Evolutionary conservation across 2,329 filamentous ascomycete species (phyloP).

Genomic region (Paraconiothyrium brasiliense): DNA sequence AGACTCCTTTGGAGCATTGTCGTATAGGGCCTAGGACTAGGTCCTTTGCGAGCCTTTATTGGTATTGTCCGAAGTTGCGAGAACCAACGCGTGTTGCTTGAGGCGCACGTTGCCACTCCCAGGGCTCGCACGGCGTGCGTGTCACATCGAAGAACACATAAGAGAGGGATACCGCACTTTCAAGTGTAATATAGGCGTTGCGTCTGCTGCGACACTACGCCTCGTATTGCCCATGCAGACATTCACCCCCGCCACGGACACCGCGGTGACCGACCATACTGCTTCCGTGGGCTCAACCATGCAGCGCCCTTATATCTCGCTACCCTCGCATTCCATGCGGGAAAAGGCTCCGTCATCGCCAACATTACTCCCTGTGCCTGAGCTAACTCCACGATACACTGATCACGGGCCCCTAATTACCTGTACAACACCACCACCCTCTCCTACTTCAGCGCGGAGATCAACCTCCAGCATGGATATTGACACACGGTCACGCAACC

Average conservation of each 20-base stretch:
- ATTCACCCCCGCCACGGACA: slow-evolving; percentile 8
- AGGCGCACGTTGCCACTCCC: slow-evolving; percentile 3
- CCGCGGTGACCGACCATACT: slow-evolving; percentile 16
- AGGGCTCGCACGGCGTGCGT: not conserved
- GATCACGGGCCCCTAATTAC: slow-evolving; percentile 9
- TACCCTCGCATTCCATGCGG: slow-evolving; percentile 1
- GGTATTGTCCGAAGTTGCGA: not conserved
- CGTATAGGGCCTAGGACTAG: not conserved
- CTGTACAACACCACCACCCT: slow-evolving; percentile 37
- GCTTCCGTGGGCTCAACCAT: slow-evolving; percentile 2
- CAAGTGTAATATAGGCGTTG: slow-evolving; percentile 10
- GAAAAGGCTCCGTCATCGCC: slow-evolving; percentile 12
- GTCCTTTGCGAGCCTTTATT: not conserved
- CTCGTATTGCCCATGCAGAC: slow-evolving; percentile 20
- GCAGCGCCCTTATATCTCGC: slow-evolving; percentile 13
- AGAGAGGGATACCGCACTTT: not conserved
- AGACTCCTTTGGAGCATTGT: not conserved
- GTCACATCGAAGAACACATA: not conserved
- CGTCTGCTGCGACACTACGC: slow-evolving; percentile 10
- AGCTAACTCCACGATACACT: slow-evolving; percentile 3
- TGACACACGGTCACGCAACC: slow-evolving; percentile 11
- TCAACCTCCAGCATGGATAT: slow-evolving; percentile 29
- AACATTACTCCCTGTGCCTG: slow-evolving; percentile 16
- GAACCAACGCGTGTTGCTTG: slow-evolving; percentile 4
- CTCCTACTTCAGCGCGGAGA: slow-evolving; percentile 31